These are phyloP conservation scores for Ogataea haglerorum DNA, from an alignment of 805 yeast species.

Conservation along the genomic window DNA sequence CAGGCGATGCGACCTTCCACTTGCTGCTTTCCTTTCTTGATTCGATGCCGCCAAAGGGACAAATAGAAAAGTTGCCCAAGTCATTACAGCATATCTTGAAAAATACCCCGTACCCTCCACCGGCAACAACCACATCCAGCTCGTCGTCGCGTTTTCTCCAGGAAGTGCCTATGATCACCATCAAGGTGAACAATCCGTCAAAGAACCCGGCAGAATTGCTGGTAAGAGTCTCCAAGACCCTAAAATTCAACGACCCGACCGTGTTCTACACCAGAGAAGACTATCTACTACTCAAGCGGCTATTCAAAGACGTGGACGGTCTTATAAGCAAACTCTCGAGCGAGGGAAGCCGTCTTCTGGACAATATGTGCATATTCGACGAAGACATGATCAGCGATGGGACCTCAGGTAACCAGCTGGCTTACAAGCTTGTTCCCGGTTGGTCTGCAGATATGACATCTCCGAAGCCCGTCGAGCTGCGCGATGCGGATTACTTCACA, in stretches of 20 bases:
- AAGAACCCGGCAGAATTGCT: slow-evolving; percentile 56
- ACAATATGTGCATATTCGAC: slow-evolving; percentile 34
- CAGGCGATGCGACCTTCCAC: slow-evolving; percentile 85
- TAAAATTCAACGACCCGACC: slow-evolving; percentile 68
- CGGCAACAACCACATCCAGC: slow-evolving; percentile 30
- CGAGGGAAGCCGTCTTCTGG: slow-evolving; percentile 63
- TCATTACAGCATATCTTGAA: slow-evolving; percentile 62
- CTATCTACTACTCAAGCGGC: slow-evolving; percentile 66
- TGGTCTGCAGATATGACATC: slow-evolving; percentile 35
- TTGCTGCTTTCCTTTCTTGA: slow-evolving; percentile 70
- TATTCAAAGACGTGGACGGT: slow-evolving; percentile 57
- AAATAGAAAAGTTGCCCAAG: slow-evolving; percentile 55
- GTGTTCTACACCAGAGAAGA: slow-evolving; percentile 74
- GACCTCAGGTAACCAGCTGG: slow-evolving; percentile 30
- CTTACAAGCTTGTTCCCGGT: slow-evolving; percentile 32
- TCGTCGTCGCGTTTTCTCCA: slow-evolving; percentile 26
- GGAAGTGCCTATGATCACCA: slow-evolving; percentile 36
- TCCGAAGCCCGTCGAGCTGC: slow-evolving; percentile 19
- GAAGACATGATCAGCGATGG: slow-evolving; percentile 38
- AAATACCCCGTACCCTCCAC: slow-evolving; percentile 75
- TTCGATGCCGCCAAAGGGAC: slow-evolving; percentile 67
- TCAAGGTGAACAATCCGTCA: slow-evolving; percentile 41
- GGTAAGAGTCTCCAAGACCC: slow-evolving; percentile 51
- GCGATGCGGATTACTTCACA: slow-evolving; percentile 34
- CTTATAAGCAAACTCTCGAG: slow-evolving; percentile 64